Evolutionary conservation across 2,329 filamentous ascomycete genomes (phyloP).

Genomic region (Aspergillus caelatus): DNA sequence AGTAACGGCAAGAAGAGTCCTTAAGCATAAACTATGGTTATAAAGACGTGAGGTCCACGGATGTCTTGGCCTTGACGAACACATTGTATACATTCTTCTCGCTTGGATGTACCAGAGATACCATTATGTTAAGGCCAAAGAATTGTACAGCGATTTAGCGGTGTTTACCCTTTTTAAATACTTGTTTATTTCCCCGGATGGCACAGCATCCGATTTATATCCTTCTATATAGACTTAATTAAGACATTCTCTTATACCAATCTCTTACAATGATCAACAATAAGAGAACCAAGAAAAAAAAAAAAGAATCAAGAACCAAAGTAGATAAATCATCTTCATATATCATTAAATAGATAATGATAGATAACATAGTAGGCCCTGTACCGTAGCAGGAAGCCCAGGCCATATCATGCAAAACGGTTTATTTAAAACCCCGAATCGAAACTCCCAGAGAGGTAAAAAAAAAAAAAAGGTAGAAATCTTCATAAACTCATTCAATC

Average conservation of each 20-base stretch:
- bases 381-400: slow-evolving; percentile 5
- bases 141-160: slow-evolving; percentile 13
- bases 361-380: not conserved
- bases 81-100: slow-evolving; percentile 6
- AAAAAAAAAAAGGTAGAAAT: not conserved
- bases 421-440: not conserved
- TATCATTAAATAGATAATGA: not conserved
- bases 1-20: slow-evolving; percentile 5
- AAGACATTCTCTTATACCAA: not conserved
- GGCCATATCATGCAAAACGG: not conserved
- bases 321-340: not conserved
- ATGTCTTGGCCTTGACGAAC: not conserved
- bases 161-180: not conserved
- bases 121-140: not conserved
- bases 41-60: not conserved
- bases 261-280: not conserved
- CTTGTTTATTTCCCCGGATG: slow-evolving; percentile 1
- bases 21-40: not conserved
- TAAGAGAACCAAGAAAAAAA: no score
- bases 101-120: not conserved
- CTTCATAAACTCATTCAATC: slow-evolving; percentile 6
- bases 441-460: not conserved
- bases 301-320: not conserved
- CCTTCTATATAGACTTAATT: slow-evolving; percentile 10
- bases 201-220: slow-evolving; percentile 6